Conservation (phyloP, 257 asterid genomes). For the Solanum pimpinellifolium region DNA sequence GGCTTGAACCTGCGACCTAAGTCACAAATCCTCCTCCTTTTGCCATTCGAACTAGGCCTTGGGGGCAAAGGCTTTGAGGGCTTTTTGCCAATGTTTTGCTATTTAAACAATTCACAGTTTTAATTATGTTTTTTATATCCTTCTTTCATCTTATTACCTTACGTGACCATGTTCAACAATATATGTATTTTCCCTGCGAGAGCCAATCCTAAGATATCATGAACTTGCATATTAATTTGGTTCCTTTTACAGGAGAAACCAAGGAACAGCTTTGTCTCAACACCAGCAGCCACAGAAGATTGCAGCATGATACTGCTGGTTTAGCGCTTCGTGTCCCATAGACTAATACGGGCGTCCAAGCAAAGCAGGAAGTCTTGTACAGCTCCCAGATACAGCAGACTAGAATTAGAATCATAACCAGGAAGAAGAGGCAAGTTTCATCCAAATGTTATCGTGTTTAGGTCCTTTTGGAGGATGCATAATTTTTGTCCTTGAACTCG, state of each 20-base stretch:
- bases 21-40: too few relatives aligned
- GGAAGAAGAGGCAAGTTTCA: not conserved
- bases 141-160: not conserved
- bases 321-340: not conserved
- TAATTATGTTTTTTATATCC: not conserved
- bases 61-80: too few relatives aligned
- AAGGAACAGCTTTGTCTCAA: slow-evolving; percentile 5
- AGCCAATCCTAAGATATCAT: not conserved
- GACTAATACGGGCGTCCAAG: not conserved
- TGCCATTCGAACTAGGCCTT: too few relatives aligned
- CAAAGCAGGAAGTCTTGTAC: not conserved
- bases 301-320: slow-evolving; percentile 19
- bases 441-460: not conserved
- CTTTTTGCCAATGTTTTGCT: not conserved
- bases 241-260: slow-evolving; percentile 31
- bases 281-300: slow-evolving; percentile 17
- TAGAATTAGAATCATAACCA: not conserved
- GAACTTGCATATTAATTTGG: not conserved
- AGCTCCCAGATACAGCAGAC: not conserved
- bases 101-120: not conserved
- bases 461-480: not conserved
- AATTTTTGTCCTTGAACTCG: not conserved
- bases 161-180: not conserved
- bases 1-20: too few relatives aligned
- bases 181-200: not conserved